Conservation (phyloP, 1,284 basidiomycete species). For the Naganishia liquefaciens region DNA sequence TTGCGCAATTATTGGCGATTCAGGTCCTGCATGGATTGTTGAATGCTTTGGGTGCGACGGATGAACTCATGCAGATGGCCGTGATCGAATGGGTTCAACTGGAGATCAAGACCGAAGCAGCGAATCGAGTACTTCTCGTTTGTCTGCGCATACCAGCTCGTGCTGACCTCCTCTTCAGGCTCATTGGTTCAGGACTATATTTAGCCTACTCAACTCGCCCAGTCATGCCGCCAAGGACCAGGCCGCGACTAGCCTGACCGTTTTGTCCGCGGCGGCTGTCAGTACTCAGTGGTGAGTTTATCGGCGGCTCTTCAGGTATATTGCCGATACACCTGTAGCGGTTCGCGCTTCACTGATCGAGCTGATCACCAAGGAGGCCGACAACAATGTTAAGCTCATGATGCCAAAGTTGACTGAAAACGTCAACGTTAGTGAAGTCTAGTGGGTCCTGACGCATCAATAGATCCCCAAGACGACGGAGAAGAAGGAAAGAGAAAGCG, state of each 20-base stretch:
- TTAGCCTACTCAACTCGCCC: slow-evolving; percentile 84
- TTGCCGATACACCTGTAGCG: slow-evolving; percentile 59
- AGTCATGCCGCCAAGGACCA: slow-evolving; percentile 98
- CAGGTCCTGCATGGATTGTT: slow-evolving; percentile 84
- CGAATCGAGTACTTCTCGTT: slow-evolving; percentile 66
- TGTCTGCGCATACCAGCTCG: slow-evolving; percentile 27
- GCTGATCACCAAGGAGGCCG: slow-evolving; percentile 90
- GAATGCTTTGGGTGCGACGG: slow-evolving; percentile 79
- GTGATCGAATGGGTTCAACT: slow-evolving; percentile 92
- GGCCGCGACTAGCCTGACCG: slow-evolving; percentile 91
- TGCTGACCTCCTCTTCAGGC: slow-evolving; percentile 58
- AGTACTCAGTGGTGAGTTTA: slow-evolving; percentile 76
- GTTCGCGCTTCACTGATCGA: slow-evolving; percentile 87
- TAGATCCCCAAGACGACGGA: slow-evolving; percentile 68
- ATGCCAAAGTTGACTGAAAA: slow-evolving; percentile 91
- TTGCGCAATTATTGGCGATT: slow-evolving; percentile 84
- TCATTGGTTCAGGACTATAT: slow-evolving; percentile 90
- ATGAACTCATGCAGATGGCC: slow-evolving; percentile 93
- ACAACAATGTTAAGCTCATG: slow-evolving; percentile 99
- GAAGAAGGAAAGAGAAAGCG: slow-evolving; percentile 78
- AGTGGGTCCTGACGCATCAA: not conserved
- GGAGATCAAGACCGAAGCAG: slow-evolving; percentile 82
- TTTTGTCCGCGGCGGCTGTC: slow-evolving; percentile 89
- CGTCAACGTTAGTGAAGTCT: slow-evolving; percentile 81
- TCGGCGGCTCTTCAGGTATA: not conserved